Percentiles rank a stretch among this genome's conserved stretches.
phyloP scores from a whole-genome alignment of 805 yeast species.

The Ogataea methanolica region DNA sequence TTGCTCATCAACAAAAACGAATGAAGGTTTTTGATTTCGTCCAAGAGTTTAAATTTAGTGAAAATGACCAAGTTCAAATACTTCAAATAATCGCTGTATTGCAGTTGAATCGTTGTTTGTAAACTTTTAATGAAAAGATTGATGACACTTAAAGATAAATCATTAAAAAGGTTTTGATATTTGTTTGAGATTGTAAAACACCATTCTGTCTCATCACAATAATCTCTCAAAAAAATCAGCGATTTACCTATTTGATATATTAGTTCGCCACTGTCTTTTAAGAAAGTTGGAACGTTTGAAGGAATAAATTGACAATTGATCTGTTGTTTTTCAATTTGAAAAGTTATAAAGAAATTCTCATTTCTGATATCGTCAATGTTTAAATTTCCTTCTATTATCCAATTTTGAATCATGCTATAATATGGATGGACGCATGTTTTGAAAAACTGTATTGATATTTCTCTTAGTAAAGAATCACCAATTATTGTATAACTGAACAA shows the following conservation, averaged over 20 bases:
- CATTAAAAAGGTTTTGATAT: conserved; percentile 3
- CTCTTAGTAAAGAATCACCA: conserved; percentile 57
- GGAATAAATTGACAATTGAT: conserved; percentile 6
- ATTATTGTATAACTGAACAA: conserved; percentile 47
- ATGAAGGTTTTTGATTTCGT: conserved; percentile 59
- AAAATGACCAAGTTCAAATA: conserved; percentile 48
- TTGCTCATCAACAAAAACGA: conserved; percentile 64
- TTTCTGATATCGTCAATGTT: conserved; percentile 33
- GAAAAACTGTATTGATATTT: conserved; percentile 41
- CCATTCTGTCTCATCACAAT: conserved; percentile 71
- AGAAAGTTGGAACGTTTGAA: conserved; percentile 41
- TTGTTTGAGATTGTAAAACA: conserved; percentile 11
- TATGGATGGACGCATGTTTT: conserved; percentile 52
- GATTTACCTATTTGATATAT: conserved; percentile 71
- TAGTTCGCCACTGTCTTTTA: conserved; percentile 36
- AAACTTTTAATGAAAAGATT: conserved; percentile 12
- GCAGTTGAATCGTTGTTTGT: conserved; percentile 34
- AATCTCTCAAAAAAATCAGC: conserved; percentile 53
- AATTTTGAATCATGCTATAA: conserved; percentile 49
- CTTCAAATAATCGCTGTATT: conserved; percentile 49
- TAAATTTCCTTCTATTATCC: conserved; percentile 70
- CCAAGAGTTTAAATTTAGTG: conserved; percentile 41
- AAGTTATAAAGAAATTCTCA: conserved; percentile 56
- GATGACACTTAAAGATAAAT: no score
- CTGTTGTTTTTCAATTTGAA: background rate